Percentiles rank a stretch among this genome's conserved stretches.
Evolutionary conservation across 2,329 filamentous ascomycete species (phyloP).

Genomic region (Beauveria caledonica): DNA sequence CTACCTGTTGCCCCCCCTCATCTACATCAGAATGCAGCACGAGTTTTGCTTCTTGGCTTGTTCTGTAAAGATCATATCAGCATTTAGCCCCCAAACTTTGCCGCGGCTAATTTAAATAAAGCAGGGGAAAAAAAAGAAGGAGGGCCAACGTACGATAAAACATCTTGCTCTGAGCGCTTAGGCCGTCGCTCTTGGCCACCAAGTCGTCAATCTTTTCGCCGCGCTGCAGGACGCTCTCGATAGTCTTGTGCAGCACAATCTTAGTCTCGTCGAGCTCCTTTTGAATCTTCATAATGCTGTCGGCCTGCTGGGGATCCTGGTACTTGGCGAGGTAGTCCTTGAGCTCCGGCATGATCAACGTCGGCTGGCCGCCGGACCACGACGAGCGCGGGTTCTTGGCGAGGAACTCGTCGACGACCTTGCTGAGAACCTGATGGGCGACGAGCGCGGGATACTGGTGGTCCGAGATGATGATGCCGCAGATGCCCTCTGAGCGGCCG

Average conservation of each 20-base stretch:
- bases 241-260: constrained; percentile 94
- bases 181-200: constrained; percentile 83
- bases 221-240: constrained; percentile 75
- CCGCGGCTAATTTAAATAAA: no score
- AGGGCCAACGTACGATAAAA: constrained; percentile 65
- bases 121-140: neutral
- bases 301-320: constrained; percentile 81
- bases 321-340: constrained; percentile 68
- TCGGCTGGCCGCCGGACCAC: constrained; percentile 49
- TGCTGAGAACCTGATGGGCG: constrained; percentile 78
- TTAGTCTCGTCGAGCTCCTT: constrained; percentile 96
- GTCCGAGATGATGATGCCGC: constrained; percentile 70
- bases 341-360: constrained; percentile 61
- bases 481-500: constrained; percentile 64
- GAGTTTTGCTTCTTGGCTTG: constrained; percentile 76
- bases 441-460: constrained; percentile 69
- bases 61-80: constrained; percentile 26
- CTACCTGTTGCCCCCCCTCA: neutral
- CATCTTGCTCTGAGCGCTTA: constrained; percentile 93
- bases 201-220: constrained; percentile 95
- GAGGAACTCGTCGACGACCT: constrained; percentile 82
- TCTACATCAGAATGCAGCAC: constrained; percentile 63
- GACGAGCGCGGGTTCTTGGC: constrained; percentile 62
- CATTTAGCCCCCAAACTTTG: neutral
- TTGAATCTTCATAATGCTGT: constrained; percentile 93